Evolutionary conservation across 768 basidiomycete species (phyloP).

Genomic region (Tricholoma terreum): DNA sequence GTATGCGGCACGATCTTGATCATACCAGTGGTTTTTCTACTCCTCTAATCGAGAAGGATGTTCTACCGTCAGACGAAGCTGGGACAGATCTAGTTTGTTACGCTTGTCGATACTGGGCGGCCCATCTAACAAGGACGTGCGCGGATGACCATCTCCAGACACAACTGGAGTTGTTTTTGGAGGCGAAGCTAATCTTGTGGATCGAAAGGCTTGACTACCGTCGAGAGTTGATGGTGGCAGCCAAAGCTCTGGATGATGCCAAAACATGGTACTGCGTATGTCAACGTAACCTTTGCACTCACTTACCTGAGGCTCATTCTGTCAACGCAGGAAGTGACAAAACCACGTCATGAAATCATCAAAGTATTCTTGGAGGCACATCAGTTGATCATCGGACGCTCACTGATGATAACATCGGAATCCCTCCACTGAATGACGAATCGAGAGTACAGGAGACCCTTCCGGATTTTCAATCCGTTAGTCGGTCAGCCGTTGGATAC

Average conservation of each 20-base stretch:
- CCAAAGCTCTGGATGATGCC: constrained; percentile 8
- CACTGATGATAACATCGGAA: constrained; percentile 3
- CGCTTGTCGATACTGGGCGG: constrained; percentile 18
- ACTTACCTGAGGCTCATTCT: neutral
- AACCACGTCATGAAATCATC: constrained; percentile 11
- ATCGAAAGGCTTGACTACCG: constrained; percentile 12
- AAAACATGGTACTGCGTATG: constrained; percentile 14
- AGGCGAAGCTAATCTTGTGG: constrained; percentile 12
- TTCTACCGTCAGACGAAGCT: neutral
- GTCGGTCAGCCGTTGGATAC: too few relatives aligned
- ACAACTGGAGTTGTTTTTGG: constrained; percentile 9
- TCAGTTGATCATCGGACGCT: constrained; percentile 10
- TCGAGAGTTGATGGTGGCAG: constrained; percentile 9
- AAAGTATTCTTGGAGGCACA: constrained; percentile 11
- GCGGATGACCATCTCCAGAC: constrained; percentile 2
- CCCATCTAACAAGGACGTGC: constrained; percentile 10
- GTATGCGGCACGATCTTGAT: constrained; percentile 7
- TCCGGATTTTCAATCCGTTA: too few relatives aligned
- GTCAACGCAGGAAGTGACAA: constrained; percentile 2
- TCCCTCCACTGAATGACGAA: neutral
- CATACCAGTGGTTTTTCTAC: constrained; percentile 1
- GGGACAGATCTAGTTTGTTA: constrained; percentile 8
- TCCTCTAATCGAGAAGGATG: neutral
- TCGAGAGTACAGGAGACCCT: too few relatives aligned
- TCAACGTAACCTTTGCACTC: neutral